phyloP scores from a whole-genome alignment of 2,329 filamentous ascomycete genomes.

The Aspergillus quadrilineatus region DNA sequence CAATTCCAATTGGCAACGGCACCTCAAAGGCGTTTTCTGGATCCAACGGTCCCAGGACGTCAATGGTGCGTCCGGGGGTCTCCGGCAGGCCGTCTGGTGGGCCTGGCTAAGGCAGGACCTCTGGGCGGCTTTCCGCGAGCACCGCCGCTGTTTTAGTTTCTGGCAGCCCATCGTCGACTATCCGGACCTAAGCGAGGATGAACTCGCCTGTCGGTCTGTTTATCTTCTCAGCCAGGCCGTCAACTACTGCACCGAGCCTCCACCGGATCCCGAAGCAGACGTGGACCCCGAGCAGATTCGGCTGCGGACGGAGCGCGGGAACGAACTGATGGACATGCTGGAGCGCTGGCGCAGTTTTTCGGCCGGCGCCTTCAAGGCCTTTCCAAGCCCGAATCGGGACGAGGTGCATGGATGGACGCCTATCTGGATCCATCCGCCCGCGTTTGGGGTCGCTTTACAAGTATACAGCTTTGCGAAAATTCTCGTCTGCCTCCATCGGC shows the following conservation, averaged over 20 bases:
- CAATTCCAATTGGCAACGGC: conserved; percentile 59
- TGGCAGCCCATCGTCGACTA: conserved; percentile 39
- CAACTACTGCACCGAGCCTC: not conserved
- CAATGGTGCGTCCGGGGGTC: conserved; percentile 57
- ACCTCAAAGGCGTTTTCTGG: conserved; percentile 65
- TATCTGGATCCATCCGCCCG: not conserved
- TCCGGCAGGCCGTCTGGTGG: conserved; percentile 64
- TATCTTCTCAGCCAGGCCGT: not conserved
- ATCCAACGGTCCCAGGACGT: conserved; percentile 64
- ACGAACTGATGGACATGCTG: not conserved
- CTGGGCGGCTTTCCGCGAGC: conserved; percentile 63
- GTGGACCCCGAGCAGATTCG: not conserved
- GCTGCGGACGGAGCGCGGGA: not conserved
- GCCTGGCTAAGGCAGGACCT: conserved; percentile 64
- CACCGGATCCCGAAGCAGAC: not conserved
- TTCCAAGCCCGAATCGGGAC: not conserved
- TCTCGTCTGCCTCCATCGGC: not conserved
- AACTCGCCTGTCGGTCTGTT: not conserved
- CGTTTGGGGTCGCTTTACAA: not conserved
- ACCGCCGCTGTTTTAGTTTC: conserved; percentile 56
- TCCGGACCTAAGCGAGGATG: not conserved
- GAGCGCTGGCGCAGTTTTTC: not conserved
- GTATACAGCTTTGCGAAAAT: not conserved
- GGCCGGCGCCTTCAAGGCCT: not conserved
- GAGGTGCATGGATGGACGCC: not conserved